A percentile compares a stretch with the other conserved stretches of the same genome.
Conservation (phyloP, 148 eudicot species). For the Spergularia bocconei region DNA sequence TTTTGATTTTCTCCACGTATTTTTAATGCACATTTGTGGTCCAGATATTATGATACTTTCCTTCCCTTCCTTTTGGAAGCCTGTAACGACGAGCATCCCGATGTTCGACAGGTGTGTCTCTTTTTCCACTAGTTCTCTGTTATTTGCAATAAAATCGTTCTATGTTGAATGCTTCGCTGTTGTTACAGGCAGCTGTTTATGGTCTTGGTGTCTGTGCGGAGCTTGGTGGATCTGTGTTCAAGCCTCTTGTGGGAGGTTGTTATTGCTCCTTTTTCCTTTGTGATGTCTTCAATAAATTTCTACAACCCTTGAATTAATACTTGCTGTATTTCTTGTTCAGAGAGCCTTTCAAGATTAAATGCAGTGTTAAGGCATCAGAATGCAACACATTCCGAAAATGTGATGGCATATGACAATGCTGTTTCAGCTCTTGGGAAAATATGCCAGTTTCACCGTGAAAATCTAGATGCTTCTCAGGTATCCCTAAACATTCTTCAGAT, state of each 20-base stretch:
- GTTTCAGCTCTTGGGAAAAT: slow-evolving; percentile 52
- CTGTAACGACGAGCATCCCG: slow-evolving; percentile 46
- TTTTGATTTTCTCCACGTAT: background rate
- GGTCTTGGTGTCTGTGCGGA: slow-evolving; percentile 54
- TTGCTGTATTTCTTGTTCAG: slow-evolving; percentile 14
- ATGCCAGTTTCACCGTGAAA: slow-evolving; percentile 46
- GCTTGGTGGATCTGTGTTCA: slow-evolving; percentile 45
- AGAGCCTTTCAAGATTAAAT: slow-evolving; percentile 44
- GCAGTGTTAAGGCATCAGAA: slow-evolving; percentile 37
- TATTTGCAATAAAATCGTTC: background rate
- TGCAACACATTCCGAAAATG: slow-evolving; percentile 34
- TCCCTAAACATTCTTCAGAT: background rate
- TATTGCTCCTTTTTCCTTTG: slow-evolving; percentile 1
- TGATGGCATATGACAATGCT: slow-evolving; percentile 51
- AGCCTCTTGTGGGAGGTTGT: slow-evolving; percentile 46
- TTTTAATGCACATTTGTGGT: slow-evolving; percentile 11
- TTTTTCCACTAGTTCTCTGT: background rate
- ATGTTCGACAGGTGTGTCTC: slow-evolving; percentile 40
- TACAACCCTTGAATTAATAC: slow-evolving; percentile 4
- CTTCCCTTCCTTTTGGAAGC: slow-evolving; percentile 48
- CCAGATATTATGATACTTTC: slow-evolving; percentile 48
- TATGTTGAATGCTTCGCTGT: background rate
- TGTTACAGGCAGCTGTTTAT: slow-evolving; percentile 43
- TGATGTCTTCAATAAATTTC: background rate
- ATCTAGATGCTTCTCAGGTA: slow-evolving; percentile 44